phyloP scores from a whole-genome alignment of 2,329 filamentous ascomycete genomes.

The Aureobasidium lini region DNA sequence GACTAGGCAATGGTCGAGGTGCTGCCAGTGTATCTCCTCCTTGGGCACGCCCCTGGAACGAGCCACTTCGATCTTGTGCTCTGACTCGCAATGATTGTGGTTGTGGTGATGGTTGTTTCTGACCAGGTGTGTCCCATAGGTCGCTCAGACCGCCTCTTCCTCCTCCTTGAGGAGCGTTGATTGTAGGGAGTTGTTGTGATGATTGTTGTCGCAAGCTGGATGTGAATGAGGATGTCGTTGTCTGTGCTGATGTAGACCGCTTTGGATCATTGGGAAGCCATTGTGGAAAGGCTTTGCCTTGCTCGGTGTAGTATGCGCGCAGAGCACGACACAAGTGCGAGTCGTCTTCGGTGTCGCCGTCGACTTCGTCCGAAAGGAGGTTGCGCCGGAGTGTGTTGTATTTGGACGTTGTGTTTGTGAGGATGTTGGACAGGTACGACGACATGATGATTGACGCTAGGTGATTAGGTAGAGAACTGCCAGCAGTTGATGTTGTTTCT shows the following conservation, averaged over 20 bases:
- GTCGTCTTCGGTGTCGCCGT: conserved; percentile 65
- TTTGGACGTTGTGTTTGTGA: conserved; percentile 48
- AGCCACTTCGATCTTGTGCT: conserved; percentile 26
- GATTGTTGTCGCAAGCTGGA: conserved; percentile 39
- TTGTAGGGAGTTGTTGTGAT: conserved; percentile 27
- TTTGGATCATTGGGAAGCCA: conserved; percentile 94
- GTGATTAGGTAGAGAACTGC: neutral
- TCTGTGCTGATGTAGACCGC: conserved; percentile 51
- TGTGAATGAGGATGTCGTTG: conserved; percentile 40
- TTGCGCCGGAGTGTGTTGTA: conserved; percentile 55
- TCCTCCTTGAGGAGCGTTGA: conserved; percentile 28
- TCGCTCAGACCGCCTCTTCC: conserved; percentile 48
- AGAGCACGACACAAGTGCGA: conserved; percentile 92
- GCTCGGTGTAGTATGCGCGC: conserved; percentile 86
- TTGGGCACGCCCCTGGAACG: neutral
- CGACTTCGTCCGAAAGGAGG: conserved; percentile 55
- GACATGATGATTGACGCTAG: conserved; percentile 47
- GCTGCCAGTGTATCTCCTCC: conserved; percentile 16
- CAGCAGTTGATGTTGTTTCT: neutral
- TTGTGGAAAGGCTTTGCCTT: conserved; percentile 67
- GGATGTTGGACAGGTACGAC: conserved; percentile 72
- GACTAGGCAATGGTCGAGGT: conserved; percentile 60
- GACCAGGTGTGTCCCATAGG: conserved; percentile 48
- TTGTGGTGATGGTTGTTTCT: conserved; percentile 28
- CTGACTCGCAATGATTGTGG: conserved; percentile 20